Conservation (phyloP, 2,329 filamentous ascomycete species). For the Claviceps sp. region DNA sequence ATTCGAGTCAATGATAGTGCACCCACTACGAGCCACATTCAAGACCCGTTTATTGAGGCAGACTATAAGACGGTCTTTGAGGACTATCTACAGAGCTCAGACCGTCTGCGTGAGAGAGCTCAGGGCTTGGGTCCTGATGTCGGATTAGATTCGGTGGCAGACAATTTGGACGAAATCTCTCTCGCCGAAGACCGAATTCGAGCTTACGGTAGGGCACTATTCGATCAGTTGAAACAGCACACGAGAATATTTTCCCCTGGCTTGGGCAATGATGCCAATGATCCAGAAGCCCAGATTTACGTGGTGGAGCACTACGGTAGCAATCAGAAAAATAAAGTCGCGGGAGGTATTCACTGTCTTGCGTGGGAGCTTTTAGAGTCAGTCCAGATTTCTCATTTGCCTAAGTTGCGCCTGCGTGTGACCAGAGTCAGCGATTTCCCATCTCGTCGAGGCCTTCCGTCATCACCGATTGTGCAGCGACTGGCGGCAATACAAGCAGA, state of each 20-base stretch:
- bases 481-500: conserved; percentile 11
- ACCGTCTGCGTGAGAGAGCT: conserved; percentile 11
- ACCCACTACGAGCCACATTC: conserved; percentile 6
- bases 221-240: conserved; percentile 10
- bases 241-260: conserved; percentile 4
- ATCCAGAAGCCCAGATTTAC: conserved; percentile 12
- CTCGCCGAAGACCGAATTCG: conserved; percentile 11
- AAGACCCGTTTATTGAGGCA: conserved; percentile 13
- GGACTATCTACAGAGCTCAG: conserved; percentile 14
- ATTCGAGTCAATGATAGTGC: conserved; percentile 11
- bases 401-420: conserved; percentile 12
- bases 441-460: conserved; percentile 1
- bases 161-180: conserved; percentile 5
- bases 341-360: conserved; percentile 14
- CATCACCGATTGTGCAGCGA: conserved; percentile 5
- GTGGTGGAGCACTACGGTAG: conserved; percentile 14
- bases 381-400: conserved; percentile 7
- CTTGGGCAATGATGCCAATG: neutral
- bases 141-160: neutral
- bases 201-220: conserved; percentile 10
- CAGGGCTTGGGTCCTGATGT: conserved; percentile 8
- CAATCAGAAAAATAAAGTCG: conserved; percentile 1
- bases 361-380: conserved; percentile 17
- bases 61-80: conserved; percentile 15
- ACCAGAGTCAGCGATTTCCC: conserved; percentile 15